A percentile compares a stretch with the other conserved stretches of the same genome.
phyloP scores from a whole-genome alignment of 129 eudicot genomes.

The Lactuca sativa region DNA sequence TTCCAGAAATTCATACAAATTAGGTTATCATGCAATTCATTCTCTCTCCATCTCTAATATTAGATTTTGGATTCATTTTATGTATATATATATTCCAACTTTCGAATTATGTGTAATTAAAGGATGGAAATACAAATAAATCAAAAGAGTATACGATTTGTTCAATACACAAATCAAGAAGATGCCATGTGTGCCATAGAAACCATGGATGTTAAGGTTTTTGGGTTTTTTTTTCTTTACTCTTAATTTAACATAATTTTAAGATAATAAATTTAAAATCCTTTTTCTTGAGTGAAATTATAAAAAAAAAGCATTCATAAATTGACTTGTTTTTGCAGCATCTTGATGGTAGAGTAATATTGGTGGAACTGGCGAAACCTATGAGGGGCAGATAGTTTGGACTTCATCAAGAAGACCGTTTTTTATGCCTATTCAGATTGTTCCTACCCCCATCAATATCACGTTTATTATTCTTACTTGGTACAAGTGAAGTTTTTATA shows the following conservation, averaged over 20 bases:
- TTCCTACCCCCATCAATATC: no score
- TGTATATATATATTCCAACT: not conserved
- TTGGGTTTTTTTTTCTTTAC: not conserved
- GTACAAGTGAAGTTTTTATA: no score
- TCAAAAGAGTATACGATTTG: constrained; percentile 70
- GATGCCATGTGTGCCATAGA: constrained; percentile 69
- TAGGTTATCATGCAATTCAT: not conserved
- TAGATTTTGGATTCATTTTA: not conserved
- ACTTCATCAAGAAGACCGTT: no score
- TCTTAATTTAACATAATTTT: not conserved
- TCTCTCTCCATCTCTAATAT: not conserved
- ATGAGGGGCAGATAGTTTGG: constrained; percentile 25
- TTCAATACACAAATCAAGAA: constrained; percentile 63
- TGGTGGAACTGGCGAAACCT: constrained; percentile 66
- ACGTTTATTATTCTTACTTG: no score
- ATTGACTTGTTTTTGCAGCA: constrained; percentile 28
- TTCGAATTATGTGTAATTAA: constrained; percentile 39
- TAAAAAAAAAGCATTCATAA: not conserved
- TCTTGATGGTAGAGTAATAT: constrained; percentile 58
- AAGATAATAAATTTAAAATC: no score
- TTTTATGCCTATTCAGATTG: no score
- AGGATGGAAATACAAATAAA: constrained; percentile 42
- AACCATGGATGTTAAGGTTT: constrained; percentile 64
- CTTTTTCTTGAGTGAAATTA: not conserved
- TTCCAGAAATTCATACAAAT: not conserved